A percentile compares a stretch with the other conserved stretches of the same genome.
phyloP scores from a whole-genome alignment of 495 filamentous ascomycete genomes.

The Delitschia confertaspora region DNA sequence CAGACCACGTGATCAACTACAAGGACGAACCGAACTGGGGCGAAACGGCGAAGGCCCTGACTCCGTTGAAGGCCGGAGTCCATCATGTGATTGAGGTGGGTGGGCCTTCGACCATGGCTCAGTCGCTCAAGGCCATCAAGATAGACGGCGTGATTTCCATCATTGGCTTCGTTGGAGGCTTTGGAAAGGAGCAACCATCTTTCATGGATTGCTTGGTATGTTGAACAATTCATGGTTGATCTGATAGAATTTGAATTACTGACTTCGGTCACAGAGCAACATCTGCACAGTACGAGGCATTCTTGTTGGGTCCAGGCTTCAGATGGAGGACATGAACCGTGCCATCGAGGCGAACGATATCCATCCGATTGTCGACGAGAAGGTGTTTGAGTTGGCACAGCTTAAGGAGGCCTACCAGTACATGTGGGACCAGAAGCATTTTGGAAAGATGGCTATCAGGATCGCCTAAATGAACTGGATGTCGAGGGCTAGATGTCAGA shows the following conservation, averaged over 20 bases:
- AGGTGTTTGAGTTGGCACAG: constrained; percentile 33
- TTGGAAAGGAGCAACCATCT: constrained; percentile 30
- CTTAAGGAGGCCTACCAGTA: constrained; percentile 39
- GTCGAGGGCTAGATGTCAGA: no score
- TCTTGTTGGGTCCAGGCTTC: constrained; percentile 32
- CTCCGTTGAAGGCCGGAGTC: constrained; percentile 51
- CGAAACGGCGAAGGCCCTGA: constrained; percentile 54
- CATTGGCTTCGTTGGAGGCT: constrained; percentile 37
- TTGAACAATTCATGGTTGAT: no score
- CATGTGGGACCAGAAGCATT: constrained; percentile 65
- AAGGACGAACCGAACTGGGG: constrained; percentile 38
- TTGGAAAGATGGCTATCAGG: constrained; percentile 64
- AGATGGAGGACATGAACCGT: constrained; percentile 38
- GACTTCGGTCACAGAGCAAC: constrained; percentile 17
- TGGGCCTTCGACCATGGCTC: constrained; percentile 37
- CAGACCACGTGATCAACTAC: constrained; percentile 42
- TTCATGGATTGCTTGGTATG: constrained; percentile 32
- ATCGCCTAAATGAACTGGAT: constrained; percentile 43
- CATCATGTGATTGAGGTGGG: constrained; percentile 49
- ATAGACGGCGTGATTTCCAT: constrained; percentile 40
- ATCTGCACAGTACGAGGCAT: constrained; percentile 35
- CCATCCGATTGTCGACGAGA: constrained; percentile 36
- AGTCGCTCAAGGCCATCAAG: constrained; percentile 33
- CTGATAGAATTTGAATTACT: no score
- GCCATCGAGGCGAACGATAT: constrained; percentile 36